Evolutionary conservation across 192 early-diverging fungal species (phyloP).

Genomic region (Jimgerdemannia flammicorona): DNA sequence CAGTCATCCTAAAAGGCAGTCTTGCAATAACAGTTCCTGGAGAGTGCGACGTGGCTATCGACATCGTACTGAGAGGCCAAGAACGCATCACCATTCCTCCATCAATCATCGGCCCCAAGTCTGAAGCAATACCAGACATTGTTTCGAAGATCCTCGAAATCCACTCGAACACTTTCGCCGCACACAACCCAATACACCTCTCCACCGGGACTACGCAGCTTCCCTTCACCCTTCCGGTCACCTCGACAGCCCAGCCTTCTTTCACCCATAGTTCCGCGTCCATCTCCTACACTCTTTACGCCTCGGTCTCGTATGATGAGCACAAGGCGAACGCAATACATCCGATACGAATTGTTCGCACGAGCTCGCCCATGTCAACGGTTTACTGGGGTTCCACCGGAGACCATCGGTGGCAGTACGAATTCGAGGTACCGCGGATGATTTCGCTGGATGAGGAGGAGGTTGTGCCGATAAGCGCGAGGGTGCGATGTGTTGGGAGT

Average conservation of each 20-base stretch:
- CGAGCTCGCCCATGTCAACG: conserved; percentile 1
- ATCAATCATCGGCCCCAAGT: background rate
- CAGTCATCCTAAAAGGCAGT: background rate
- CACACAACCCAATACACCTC: background rate
- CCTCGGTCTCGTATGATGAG: background rate
- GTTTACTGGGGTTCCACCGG: conserved; percentile 8
- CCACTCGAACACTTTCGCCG: background rate
- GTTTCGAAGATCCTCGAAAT: background rate
- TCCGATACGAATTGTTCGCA: background rate
- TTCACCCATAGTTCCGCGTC: background rate
- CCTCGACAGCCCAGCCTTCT: background rate
- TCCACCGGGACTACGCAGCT: background rate
- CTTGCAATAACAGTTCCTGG: background rate
- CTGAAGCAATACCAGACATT: background rate
- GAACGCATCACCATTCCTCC: background rate
- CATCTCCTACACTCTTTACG: background rate
- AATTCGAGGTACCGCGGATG: conserved; percentile 5
- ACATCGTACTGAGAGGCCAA: background rate
- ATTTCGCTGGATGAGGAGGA: conserved; percentile 5
- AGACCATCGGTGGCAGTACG: conserved; percentile 12
- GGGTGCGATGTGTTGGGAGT: background rate
- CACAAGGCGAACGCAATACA: background rate
- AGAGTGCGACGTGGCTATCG: background rate
- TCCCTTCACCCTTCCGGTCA: background rate
- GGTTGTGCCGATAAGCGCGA: background rate